These are phyloP conservation scores for Plantago ovata DNA, from an alignment of 257 asterid species.

Conservation along the genomic window DNA sequence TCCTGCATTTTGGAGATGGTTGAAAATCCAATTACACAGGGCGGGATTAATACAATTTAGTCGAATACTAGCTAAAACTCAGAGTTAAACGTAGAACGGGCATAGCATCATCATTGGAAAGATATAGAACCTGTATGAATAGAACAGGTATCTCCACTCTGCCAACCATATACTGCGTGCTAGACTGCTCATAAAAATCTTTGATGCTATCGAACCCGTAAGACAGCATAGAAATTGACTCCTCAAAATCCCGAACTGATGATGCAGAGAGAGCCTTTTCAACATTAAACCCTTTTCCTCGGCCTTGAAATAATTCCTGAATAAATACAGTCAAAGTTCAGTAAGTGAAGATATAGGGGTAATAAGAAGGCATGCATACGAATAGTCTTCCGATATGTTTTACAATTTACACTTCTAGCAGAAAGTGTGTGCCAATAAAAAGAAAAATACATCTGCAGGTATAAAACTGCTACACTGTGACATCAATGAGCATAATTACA, in stretches of 20 bases:
- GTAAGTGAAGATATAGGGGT: constrained; percentile 9
- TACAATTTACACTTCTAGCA: too few species aligned
- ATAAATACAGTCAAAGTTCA: constrained; percentile 22
- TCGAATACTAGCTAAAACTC: constrained; percentile 11
- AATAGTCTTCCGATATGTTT: background rate
- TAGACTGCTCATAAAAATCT: constrained; percentile 76
- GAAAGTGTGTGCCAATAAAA: too few species aligned
- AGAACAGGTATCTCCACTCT: constrained; percentile 89
- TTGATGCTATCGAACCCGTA: constrained; percentile 65
- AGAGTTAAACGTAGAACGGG: background rate
- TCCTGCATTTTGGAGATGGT: background rate
- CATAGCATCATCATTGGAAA: constrained; percentile 1
- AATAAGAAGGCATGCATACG: constrained; percentile 8
- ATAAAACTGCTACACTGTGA: constrained; percentile 4
- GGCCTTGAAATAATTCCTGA: constrained; percentile 95
- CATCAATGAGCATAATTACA: constrained; percentile 12
- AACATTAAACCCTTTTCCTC: constrained; percentile 77
- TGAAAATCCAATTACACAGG: background rate
- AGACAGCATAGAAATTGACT: constrained; percentile 80
- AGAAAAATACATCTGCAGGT: background rate
- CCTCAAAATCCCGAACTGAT: constrained; percentile 75
- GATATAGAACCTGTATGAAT: constrained; percentile 70
- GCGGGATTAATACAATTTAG: constrained; percentile 5
- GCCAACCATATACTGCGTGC: constrained; percentile 70
- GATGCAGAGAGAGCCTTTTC: constrained; percentile 69